A percentile compares a stretch with the other conserved stretches of the same genome.
Evolutionary conservation across 305 asterid species (phyloP).

Genomic region (Striga hermonthica): DNA sequence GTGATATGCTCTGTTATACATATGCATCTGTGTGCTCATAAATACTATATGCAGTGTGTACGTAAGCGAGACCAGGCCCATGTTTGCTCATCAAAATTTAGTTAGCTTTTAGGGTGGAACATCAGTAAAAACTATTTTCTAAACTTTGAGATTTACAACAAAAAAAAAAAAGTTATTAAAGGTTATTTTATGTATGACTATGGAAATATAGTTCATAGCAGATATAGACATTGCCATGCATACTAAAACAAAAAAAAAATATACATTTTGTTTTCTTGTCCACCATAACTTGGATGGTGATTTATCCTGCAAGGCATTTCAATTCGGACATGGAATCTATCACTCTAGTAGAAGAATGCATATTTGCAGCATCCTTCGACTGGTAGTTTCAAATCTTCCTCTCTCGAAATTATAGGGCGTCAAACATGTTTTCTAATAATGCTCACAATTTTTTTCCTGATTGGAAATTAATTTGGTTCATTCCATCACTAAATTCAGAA

Average conservation of each 20-base stretch:
- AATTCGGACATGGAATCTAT: slow-evolving; percentile 6
- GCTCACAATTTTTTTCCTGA: slow-evolving; percentile 4
- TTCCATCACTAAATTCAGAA: slow-evolving; percentile 3
- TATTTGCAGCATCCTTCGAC: not conserved
- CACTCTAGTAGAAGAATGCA: slow-evolving; percentile 6
- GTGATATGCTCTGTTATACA: not conserved
- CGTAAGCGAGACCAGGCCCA: slow-evolving; percentile 17
- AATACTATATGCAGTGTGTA: slow-evolving; percentile 1
- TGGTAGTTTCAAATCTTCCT: slow-evolving; percentile 11
- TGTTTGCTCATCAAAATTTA: not conserved
- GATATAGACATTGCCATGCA: slow-evolving; percentile 21
- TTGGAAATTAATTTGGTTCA: slow-evolving; percentile 17
- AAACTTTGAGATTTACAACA: slow-evolving; percentile 1
- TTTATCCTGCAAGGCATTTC: not conserved
- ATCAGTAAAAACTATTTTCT: not conserved
- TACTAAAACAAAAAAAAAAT: slow-evolving; percentile 7
- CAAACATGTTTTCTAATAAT: slow-evolving; percentile 5
- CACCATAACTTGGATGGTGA: slow-evolving; percentile 15
- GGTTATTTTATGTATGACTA: slow-evolving; percentile 7
- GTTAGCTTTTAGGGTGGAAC: slow-evolving; percentile 7
- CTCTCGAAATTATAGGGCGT: slow-evolving; percentile 1
- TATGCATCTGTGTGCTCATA: not conserved
- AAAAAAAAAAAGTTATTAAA: not conserved
- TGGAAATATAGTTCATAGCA: slow-evolving; percentile 11
- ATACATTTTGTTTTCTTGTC: slow-evolving; percentile 2